These are phyloP conservation scores for Fagopyrum tataricum DNA, from an alignment of 148 eudicot species.

Conservation along the genomic window DNA sequence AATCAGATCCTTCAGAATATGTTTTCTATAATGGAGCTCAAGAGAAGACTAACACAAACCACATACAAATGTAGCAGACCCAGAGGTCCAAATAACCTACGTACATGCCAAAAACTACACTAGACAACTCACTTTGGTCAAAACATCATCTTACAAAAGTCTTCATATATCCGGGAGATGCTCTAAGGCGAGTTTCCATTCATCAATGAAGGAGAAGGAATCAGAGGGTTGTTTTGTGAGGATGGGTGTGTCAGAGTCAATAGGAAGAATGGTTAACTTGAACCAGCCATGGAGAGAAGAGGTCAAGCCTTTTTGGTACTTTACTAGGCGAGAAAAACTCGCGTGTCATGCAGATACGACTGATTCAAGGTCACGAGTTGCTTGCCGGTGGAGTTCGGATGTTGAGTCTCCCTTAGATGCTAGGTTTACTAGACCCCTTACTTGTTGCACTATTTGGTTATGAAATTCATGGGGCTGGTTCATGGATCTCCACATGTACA, in stretches of 20 bases:
- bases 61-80: too few species aligned
- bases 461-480: constrained; percentile 84
- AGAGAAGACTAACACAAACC: too few species aligned
- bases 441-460: constrained; percentile 85
- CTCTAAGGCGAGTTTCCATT: constrained; percentile 93
- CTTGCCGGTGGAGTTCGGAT: constrained; percentile 87
- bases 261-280: constrained; percentile 56
- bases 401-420: constrained; percentile 54
- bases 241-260: constrained; percentile 30
- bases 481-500: constrained; percentile 98
- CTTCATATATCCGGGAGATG: constrained; percentile 86
- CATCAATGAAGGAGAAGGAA: constrained; percentile 54
- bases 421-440: constrained; percentile 65
- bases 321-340: constrained; percentile 78
- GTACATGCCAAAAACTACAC: too few species aligned
- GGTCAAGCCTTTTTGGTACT: constrained; percentile 72
- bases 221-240: constrained; percentile 32
- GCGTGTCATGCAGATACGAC: constrained; percentile 90
- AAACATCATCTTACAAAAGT: too few species aligned
- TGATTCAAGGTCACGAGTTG: constrained; percentile 90
- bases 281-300: constrained; percentile 85
- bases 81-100: too few species aligned
- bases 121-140: too few species aligned
- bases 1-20: too few species aligned
- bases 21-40: too few species aligned